These are phyloP conservation scores for Triticum turgidum DNA, from an alignment of 176 grass and related monocot species.

Conservation along the genomic window DNA sequence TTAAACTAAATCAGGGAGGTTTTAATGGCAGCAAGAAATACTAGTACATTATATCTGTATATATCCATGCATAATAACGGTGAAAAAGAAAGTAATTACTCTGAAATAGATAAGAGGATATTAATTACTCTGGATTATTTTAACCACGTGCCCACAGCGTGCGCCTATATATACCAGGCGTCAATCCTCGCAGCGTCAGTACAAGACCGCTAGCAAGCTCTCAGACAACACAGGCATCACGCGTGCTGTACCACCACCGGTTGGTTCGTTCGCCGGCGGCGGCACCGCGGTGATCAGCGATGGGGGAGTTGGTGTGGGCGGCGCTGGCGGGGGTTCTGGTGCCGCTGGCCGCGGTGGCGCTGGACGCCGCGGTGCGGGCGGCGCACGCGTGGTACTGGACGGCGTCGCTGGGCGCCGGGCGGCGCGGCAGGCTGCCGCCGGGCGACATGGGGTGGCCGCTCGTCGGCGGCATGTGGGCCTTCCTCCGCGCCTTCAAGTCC, in stretches of 20 bases:
- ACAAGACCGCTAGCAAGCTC: too few species aligned
- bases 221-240: neutral
- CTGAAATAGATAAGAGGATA: too few species aligned
- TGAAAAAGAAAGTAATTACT: too few species aligned
- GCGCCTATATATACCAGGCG: too few species aligned
- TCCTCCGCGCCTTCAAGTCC: conserved; percentile 84
- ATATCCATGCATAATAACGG: too few species aligned
- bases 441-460: conserved; percentile 86
- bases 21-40: too few species aligned
- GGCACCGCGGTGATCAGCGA: too few species aligned
- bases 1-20: too few species aligned
- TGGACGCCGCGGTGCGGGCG: conserved; percentile 2
- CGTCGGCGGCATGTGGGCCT: conserved; percentile 85
- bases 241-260: neutral
- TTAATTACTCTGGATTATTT: too few species aligned
- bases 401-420: conserved; percentile 31
- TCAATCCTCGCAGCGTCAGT: too few species aligned
- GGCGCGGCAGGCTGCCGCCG: conserved; percentile 56
- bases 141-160: too few species aligned
- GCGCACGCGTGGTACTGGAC: conserved; percentile 52
- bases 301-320: neutral
- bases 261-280: neutral
- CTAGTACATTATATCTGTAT: too few species aligned
- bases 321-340: neutral
- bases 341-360: neutral